A percentile compares a stretch with the other conserved stretches of the same genome.
These are phyloP conservation scores for Phytophthora sojae DNA, from an alignment of 352 stramenopile genomes.

Conservation along the genomic window DNA sequence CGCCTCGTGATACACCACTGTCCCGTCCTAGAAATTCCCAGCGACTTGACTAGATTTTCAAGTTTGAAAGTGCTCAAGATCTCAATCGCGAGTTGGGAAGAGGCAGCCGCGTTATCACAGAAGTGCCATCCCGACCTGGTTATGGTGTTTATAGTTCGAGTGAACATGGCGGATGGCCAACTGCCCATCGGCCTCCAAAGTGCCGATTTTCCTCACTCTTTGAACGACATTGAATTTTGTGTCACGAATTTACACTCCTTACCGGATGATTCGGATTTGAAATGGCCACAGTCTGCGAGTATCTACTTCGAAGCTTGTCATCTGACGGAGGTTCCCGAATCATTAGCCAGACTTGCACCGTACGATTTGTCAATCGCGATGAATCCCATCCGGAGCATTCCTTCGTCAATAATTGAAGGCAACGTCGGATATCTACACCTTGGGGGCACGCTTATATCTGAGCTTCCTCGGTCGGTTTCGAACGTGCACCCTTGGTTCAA, in stretches of 20 bases:
- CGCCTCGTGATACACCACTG: conserved; percentile 43
- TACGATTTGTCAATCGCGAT: conserved; percentile 24
- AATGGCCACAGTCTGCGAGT: conserved; percentile 37
- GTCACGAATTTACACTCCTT: conserved; percentile 44
- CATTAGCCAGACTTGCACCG: conserved; percentile 25
- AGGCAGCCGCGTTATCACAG: conserved; percentile 22
- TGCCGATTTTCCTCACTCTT: conserved; percentile 18
- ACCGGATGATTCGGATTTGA: conserved; percentile 44
- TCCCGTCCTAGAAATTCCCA: conserved; percentile 34
- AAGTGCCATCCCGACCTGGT: conserved; percentile 22
- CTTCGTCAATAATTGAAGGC: conserved; percentile 21
- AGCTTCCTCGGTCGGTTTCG: conserved; percentile 10
- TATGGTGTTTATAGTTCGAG: conserved; percentile 31
- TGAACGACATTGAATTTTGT: conserved; percentile 44
- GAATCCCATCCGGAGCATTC: conserved; percentile 25
- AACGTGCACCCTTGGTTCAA: conserved; percentile 5
- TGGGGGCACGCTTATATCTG: conserved; percentile 22
- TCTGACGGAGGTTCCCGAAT: conserved; percentile 13
- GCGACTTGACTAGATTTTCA: conserved; percentile 20
- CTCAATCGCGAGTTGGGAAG: conserved; percentile 23
- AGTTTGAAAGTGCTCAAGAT: conserved; percentile 35
- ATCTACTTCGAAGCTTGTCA: conserved; percentile 35
- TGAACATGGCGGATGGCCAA: conserved; percentile 24
- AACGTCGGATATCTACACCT: conserved; percentile 23
- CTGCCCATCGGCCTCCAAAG: conserved; percentile 24